Base-by-base conservation (phyloP, 2,329 filamentous ascomycete species). In the Bipolaris bicolor region DNA sequence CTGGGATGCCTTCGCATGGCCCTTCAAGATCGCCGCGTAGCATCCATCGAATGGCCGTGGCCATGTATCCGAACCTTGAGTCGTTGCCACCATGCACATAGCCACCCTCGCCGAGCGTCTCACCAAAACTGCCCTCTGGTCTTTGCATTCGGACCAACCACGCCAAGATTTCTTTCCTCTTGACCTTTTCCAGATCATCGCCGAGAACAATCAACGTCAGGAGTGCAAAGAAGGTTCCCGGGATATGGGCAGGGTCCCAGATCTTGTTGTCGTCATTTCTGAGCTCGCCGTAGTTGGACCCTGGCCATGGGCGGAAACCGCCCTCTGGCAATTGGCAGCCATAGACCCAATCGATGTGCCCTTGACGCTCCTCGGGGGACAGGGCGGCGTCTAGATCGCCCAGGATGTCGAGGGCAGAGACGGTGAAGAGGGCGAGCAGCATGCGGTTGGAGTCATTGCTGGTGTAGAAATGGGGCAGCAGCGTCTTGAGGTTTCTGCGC, bases 401-500 rank as follows among this genome's bases (percentile, higher is more conserved):
- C 29, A 99, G 86, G 1, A 98, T 80, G 72, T 97, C 92, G 47
- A 97, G 83, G 1, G 92, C 91, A 7, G 91, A 89, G 68, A 98
- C 80, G 65, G 90, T 93, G 81, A 99, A 97, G 81, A 89, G 96
- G 65, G 88, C 92, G 52, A 98, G 86, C 5, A 90, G 90, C 81
- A 98, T 90, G 69, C 95, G 92, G 69, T 89, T 94, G 66, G 92
- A 92, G 79, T 99, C 95, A 75, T 90, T 95, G 74, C 88, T 84
- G 15, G 91, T 96, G 80, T 98, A 99, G 61, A 86, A 83, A 44
- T 88, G 84, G 0, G 95, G 95, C 6, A 99, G 87, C 60, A 89
- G 84, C 22, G 88, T 89, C 74, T 89, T 90, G 63, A 95, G 84
- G 75, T 94, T 97, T 73, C 93, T 88, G 64, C 92, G 86, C 89